Conservation (phyloP, 1,139 yeast species). For the Debaryomycetaceae sp. region DNA sequence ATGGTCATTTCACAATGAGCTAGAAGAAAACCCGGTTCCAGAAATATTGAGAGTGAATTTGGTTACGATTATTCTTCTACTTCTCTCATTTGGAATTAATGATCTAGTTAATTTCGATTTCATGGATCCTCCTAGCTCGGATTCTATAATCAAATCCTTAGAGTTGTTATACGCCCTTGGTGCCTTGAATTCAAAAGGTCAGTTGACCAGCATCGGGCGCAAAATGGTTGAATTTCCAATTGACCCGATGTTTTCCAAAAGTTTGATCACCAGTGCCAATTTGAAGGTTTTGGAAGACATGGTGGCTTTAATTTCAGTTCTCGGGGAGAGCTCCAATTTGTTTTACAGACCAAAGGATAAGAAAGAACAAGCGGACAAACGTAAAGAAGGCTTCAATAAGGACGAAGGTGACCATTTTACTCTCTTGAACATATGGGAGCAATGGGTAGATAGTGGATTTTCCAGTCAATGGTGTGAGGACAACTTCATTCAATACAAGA, state of each 20-base stretch:
- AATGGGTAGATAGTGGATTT: conserved; percentile 70
- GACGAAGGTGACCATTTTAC: conserved; percentile 72
- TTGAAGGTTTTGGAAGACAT: conserved; percentile 63
- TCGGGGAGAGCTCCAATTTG: conserved; percentile 74
- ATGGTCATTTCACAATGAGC: conserved; percentile 76
- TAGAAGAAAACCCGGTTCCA: conserved; percentile 78
- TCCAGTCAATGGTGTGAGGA: conserved; percentile 87
- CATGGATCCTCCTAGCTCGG: conserved; percentile 79
- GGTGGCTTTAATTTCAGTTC: conserved; percentile 70
- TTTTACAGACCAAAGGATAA: conserved; percentile 74
- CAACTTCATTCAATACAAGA: conserved; percentile 71
- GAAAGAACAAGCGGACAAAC: conserved; percentile 61
- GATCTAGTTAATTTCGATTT: conserved; percentile 83
- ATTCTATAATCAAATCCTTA: conserved; percentile 69
- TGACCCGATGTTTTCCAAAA: conserved; percentile 84
- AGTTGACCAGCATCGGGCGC: conserved; percentile 73
- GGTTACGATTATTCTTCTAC: conserved; percentile 66
- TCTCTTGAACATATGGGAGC: conserved; percentile 67
- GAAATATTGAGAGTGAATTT: conserved; percentile 84
- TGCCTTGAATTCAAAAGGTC: conserved; percentile 78
- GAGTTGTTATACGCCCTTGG: conserved; percentile 83
- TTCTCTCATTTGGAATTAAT: conserved; percentile 77
- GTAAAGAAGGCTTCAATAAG: conserved; percentile 51
- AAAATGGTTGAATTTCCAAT: conserved; percentile 92
- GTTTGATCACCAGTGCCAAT: conserved; percentile 60